Base-by-base conservation (phyloP, 1,284 basidiomycete genomes). In the Apiotrichum laibachii region DNA sequence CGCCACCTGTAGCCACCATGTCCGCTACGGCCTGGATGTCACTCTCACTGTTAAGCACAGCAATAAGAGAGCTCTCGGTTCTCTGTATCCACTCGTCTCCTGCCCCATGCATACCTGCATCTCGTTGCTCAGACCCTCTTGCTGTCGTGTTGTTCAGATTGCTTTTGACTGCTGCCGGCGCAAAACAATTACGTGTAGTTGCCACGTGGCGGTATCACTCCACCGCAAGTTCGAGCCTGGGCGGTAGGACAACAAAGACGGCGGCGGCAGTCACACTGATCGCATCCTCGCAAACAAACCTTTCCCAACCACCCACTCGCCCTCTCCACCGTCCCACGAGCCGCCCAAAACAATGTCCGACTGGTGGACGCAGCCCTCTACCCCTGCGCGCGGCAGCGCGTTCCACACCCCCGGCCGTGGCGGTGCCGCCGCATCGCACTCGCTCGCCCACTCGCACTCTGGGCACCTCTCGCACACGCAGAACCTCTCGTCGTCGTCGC, bases 331-430 rank as follows among this genome's bases (percentile, higher is more conserved):
- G 8, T 18, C 19, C 19, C 34, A 26, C 5, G 12, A 21, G 19
- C 13, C n/a, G 7, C 13, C 9, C 45, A n/a, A 13, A 26, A 21
- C 22, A 40, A 65, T 65, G 63, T 55, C 63, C 47, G 63, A 65
- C 60, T 65, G 63, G 63, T 65, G 63, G 63, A 62, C 63, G 13
- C 63, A 65, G 60, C 60, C 58, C 39, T 37, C 47, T 1, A 60
- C 58, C 21, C 61, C 55, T 8, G 56, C 55, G 18, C 57, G 63
- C 18, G 48, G 52, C 10, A 44, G 31, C 22, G 55, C 55, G 2
- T 61, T 59, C 48, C 31, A 54, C 37, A 55, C 57, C 31, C 58
- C 63, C 6, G 53, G 55, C 9, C 55, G 58, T 18, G 47, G n/a
- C n/a, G 42, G 19, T 22, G 34, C 18, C 22, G 21, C 45, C 12